Conservation (phyloP, 192 early-diverging fungal species). For the Coemansia sp. region DNA sequence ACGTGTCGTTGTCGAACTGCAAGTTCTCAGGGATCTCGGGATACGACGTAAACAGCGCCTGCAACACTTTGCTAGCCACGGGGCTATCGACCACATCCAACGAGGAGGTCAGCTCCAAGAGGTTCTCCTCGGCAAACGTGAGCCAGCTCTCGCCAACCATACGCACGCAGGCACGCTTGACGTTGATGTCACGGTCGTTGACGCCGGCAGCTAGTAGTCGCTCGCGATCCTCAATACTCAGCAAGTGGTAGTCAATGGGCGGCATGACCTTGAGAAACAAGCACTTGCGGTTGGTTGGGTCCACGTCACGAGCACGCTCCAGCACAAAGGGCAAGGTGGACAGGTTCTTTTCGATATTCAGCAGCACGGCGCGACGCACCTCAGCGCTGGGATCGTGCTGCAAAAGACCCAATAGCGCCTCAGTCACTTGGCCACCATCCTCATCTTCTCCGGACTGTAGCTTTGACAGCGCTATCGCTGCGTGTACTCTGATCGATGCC, state of each 20-base stretch:
- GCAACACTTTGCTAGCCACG: slow-evolving; percentile 61
- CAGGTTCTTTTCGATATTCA: slow-evolving; percentile 66
- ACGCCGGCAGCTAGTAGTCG: slow-evolving; percentile 71
- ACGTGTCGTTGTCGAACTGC: slow-evolving; percentile 55
- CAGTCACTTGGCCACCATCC: slow-evolving; percentile 60
- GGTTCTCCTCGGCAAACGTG: slow-evolving; percentile 67
- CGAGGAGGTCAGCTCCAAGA: slow-evolving; percentile 70
- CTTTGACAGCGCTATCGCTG: slow-evolving; percentile 72
- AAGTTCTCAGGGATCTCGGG: slow-evolving; percentile 67
- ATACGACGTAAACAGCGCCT: slow-evolving; percentile 62
- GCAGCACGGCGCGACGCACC: slow-evolving; percentile 76
- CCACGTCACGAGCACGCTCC: slow-evolving; percentile 74
- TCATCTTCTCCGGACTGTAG: slow-evolving; percentile 66
- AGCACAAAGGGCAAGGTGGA: slow-evolving; percentile 67
- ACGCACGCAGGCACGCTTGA: slow-evolving; percentile 70
- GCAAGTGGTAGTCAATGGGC: slow-evolving; percentile 66
- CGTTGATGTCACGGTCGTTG: slow-evolving; percentile 75
- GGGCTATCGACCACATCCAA: slow-evolving; percentile 72
- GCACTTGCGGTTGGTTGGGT: slow-evolving; percentile 68
- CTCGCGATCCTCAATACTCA: slow-evolving; percentile 70
- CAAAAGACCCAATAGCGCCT: slow-evolving; percentile 63
- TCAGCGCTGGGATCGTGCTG: slow-evolving; percentile 77
- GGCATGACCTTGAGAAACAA: slow-evolving; percentile 71
- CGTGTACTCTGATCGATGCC: slow-evolving; percentile 70
- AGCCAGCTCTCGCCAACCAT: slow-evolving; percentile 74